Conservation (phyloP, 1,284 basidiomycete genomes). For the Garcileccinum viscosum region DNA sequence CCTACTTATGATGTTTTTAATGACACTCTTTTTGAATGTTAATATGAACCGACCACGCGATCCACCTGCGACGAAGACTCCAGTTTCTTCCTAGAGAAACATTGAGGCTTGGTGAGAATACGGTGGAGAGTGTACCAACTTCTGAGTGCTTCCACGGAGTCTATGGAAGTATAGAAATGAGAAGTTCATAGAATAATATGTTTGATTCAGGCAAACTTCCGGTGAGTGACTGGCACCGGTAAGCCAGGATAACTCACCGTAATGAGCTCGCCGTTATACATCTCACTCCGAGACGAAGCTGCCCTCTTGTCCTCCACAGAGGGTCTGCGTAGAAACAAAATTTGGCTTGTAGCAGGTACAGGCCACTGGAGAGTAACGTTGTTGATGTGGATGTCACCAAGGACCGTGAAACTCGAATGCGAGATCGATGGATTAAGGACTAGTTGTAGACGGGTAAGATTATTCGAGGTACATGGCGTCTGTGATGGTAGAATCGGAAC, state of each 20-base stretch:
- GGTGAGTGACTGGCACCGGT: neutral
- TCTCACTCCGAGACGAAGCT: neutral
- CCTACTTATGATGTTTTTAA: slow-evolving; percentile 6
- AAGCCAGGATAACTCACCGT: neutral
- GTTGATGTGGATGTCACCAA: neutral
- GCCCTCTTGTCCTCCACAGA: neutral
- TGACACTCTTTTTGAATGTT: neutral
- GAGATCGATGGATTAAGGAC: neutral
- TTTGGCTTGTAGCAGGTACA: neutral
- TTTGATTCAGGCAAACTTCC: slow-evolving; percentile 6
- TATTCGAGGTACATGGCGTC: neutral
- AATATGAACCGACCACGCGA: neutral
- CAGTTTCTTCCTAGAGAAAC: neutral
- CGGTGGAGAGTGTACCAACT: neutral
- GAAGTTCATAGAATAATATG: neutral
- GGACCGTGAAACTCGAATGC: neutral
- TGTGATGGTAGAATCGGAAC: slow-evolving; percentile 7
- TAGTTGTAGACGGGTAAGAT: neutral
- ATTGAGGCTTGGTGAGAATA: neutral
- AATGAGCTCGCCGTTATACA: neutral
- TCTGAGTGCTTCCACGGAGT: neutral
- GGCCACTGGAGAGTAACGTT: neutral
- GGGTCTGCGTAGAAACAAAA: neutral
- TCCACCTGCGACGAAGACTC: slow-evolving; percentile 15
- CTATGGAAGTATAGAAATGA: slow-evolving; percentile 6